phyloP scores from a whole-genome alignment of 2,329 filamentous ascomycete species.

The Alternaria ventricosa region DNA sequence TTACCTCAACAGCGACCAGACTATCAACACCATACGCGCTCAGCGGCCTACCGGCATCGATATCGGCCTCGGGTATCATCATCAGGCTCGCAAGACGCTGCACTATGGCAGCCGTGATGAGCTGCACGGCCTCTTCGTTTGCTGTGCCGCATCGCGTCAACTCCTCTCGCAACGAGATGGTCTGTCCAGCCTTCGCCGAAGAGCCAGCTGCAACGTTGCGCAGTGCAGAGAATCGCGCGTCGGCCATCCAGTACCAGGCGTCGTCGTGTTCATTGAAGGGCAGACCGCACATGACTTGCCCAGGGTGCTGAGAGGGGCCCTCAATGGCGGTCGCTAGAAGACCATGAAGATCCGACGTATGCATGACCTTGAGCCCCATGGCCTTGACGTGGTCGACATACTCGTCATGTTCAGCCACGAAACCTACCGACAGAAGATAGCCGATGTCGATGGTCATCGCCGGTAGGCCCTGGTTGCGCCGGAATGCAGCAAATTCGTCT shows the following conservation, averaged over 20 bases:
- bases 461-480: conserved; percentile 28
- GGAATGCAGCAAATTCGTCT: conserved; percentile 27
- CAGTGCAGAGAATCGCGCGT: conserved; percentile 7
- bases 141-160: conserved; percentile 5
- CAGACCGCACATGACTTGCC: conserved; percentile 12
- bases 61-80: conserved; percentile 16
- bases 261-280: conserved; percentile 12
- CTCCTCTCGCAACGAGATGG: conserved; percentile 3
- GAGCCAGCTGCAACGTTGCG: conserved; percentile 6
- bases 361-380: conserved; percentile 13
- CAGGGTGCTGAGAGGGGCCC: conserved; percentile 3
- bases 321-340: conserved; percentile 9
- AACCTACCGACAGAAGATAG: conserved; percentile 21
- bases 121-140: conserved; percentile 6
- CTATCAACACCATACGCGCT: conserved; percentile 28
- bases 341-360: conserved; percentile 9
- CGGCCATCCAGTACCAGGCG: conserved; percentile 9
- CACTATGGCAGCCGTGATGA: conserved; percentile 9
- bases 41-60: conserved; percentile 24
- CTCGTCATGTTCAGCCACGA: conserved; percentile 32
- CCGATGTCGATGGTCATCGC: conserved; percentile 45
- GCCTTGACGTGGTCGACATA: conserved; percentile 13
- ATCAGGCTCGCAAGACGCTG: conserved; percentile 14
- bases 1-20: conserved; percentile 26
- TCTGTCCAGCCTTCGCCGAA: conserved; percentile 1